Base-by-base conservation (phyloP, 805 yeast species). In the Jamesozyma spencerorum region DNA sequence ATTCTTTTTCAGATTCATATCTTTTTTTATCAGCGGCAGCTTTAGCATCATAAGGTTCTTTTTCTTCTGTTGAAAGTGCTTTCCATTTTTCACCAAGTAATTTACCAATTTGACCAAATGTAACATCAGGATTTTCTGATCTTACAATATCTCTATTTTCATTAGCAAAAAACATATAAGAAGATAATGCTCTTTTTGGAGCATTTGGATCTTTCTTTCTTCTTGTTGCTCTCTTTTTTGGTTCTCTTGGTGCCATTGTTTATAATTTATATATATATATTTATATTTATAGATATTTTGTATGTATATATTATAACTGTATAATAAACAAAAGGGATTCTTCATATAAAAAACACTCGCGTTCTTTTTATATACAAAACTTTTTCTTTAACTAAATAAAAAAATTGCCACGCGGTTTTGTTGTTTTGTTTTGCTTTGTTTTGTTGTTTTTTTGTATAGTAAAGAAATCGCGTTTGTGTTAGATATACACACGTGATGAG, bases 121-220 rank as follows among this genome's bases (percentile, higher is more conserved):
- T 70, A 55, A 87, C 82, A 63, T 94, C 95, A 58, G 97, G 97
- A 75, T 90, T 86, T 65, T 88, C 97, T 48, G 90, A 79, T 65
- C 94, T 79, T 53, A 90, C 95, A 51, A 78, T 76, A 68, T 88
- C 96, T 74, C 97, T 86, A 77, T 85, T 83, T 61, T 86, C 96
- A 64, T 85, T 85, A 57, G 97, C 97, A 62, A 86, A 90, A 78
- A 84, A 87, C 97, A 90, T 86, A 81, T 87, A 90, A 37, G 97
- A 95, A 47, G 96, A 85, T 64, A 90, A 72, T 20, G 96, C 85
- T 69, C 47, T 37, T 37, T 44, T 44, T 30, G 47, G 47, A 18
- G 47, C 47, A 24, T 44, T 44, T 17, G 47, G 47, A 96, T 85
- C 94, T 65, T 67, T 67, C 66, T 66, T 67, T 64, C 65, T 68